Evolutionary conservation across 352 stramenopile species (phyloP).

Genomic region (Pythium graminicola): DNA sequence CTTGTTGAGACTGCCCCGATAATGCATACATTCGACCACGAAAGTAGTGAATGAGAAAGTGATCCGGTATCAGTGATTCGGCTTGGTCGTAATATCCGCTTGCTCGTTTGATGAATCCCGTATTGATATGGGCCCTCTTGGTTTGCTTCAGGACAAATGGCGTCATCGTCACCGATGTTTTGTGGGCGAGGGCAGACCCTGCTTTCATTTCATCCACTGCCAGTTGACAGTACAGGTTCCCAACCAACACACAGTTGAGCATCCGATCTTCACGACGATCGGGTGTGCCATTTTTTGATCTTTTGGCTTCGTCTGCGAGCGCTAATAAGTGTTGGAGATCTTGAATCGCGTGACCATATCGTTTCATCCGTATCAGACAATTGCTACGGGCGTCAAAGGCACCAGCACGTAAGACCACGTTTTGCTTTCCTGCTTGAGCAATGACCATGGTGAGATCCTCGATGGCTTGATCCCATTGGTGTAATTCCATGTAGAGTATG

Average conservation of each 20-base stretch:
- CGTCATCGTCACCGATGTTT: slow-evolving; percentile 21
- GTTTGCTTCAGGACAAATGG: slow-evolving; percentile 23
- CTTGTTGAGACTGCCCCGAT: slow-evolving; percentile 26
- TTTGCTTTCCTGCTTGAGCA: slow-evolving; percentile 30
- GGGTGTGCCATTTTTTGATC: background rate
- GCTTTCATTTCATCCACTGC: slow-evolving; percentile 40
- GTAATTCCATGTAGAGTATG: slow-evolving; percentile 30
- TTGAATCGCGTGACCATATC: slow-evolving; percentile 39
- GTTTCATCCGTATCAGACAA: slow-evolving; percentile 31
- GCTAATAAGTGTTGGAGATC: slow-evolving; percentile 34
- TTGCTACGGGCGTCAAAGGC: slow-evolving; percentile 33
- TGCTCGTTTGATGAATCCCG: slow-evolving; percentile 28
- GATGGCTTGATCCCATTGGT: slow-evolving; percentile 36
- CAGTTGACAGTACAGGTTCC: slow-evolving; percentile 53
- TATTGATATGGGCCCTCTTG: slow-evolving; percentile 24
- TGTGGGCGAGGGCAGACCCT: slow-evolving; percentile 24
- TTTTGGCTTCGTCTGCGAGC: slow-evolving; percentile 18
- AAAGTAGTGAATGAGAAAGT: slow-evolving; percentile 46
- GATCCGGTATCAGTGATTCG: slow-evolving; percentile 20
- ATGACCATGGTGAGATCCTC: slow-evolving; percentile 40
- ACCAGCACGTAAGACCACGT: slow-evolving; percentile 17
- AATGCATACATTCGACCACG: slow-evolving; percentile 38
- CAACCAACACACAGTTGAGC: slow-evolving; percentile 38
- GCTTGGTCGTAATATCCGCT: slow-evolving; percentile 34
- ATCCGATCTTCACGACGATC: slow-evolving; percentile 24